Conservation (phyloP, 805 yeast genomes). For the Barnettozyma pratensis region DNA sequence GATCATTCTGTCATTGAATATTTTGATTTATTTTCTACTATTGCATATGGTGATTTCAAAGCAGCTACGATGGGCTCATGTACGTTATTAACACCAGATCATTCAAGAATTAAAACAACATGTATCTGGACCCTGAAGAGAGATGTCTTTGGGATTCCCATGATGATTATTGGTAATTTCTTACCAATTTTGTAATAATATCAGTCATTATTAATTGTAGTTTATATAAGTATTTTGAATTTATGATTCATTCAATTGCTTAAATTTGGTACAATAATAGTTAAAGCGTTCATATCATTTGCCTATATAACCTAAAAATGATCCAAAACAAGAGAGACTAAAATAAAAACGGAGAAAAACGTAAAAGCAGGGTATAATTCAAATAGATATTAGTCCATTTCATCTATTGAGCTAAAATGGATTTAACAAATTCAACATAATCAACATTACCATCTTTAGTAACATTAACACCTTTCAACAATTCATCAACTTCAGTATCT, state of each 20-base stretch:
- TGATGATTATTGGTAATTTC: slow-evolving; percentile 94
- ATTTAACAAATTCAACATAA: slow-evolving; percentile 90
- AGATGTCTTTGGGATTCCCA: slow-evolving; percentile 94
- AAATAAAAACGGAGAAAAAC: not conserved
- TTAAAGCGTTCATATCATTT: not conserved
- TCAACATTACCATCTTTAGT: slow-evolving; percentile 93
- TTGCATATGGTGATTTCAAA: slow-evolving; percentile 86
- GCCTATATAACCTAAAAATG: not conserved
- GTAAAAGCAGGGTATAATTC: not conserved
- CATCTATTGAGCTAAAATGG: slow-evolving; percentile 77
- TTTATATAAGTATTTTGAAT: not conserved
- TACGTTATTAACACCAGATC: slow-evolving; percentile 59
- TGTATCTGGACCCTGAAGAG: slow-evolving; percentile 91
- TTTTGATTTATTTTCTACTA: slow-evolving; percentile 75
- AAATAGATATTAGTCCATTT: not conserved
- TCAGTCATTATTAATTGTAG: too few relatives aligned
- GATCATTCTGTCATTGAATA: slow-evolving; percentile 83
- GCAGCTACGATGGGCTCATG: slow-evolving; percentile 90
- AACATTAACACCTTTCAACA: slow-evolving; percentile 90
- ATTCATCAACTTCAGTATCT: slow-evolving; percentile 91
- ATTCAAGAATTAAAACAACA: slow-evolving; percentile 59
- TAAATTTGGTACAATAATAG: not conserved
- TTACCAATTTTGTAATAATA: slow-evolving; percentile 55
- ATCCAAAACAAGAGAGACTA: not conserved
- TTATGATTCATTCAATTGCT: too few relatives aligned